Evolutionary conservation across 2,329 filamentous ascomycete genomes (phyloP).

Genomic region (Beauveria asiatica): DNA sequence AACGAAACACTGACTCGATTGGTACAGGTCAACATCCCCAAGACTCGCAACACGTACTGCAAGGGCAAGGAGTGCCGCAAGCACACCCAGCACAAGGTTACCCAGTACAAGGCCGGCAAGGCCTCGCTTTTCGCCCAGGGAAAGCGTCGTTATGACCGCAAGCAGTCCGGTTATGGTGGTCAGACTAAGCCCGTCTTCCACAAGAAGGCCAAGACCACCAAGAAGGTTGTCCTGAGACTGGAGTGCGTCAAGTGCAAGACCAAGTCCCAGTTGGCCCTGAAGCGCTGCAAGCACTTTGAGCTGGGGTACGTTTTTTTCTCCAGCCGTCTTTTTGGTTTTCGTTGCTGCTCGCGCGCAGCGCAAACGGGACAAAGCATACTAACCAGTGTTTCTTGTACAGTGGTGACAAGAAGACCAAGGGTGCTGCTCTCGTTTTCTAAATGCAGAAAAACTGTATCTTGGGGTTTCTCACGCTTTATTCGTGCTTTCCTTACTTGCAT

Average conservation of each 20-base stretch:
- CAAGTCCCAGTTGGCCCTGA: constrained; percentile 94
- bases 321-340: constrained; percentile 32
- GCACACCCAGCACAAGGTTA: constrained; percentile 88
- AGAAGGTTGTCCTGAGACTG: constrained; percentile 98
- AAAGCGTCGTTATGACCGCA: constrained; percentile 99
- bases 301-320: constrained; percentile 68
- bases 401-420: constrained; percentile 99
- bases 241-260: constrained; percentile 98
- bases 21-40: constrained; percentile 87
- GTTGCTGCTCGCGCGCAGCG: not conserved
- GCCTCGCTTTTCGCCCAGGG: constrained; percentile 94
- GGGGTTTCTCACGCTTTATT: constrained; percentile 31
- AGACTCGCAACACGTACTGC: constrained; percentile 96
- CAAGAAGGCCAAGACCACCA: constrained; percentile 99
- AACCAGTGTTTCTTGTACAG: constrained; percentile 41
- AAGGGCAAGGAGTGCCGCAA: constrained; percentile 91
- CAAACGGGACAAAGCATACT: constrained; percentile 23
- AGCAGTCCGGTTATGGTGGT: constrained; percentile 99
- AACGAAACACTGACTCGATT: constrained; percentile 21
- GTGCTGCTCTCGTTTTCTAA: constrained; percentile 99
- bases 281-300: constrained; percentile 99
- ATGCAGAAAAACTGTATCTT: constrained; percentile 31
- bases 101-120: constrained; percentile 96
- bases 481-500: constrained; percentile 34
- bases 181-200: constrained; percentile 99